Evolutionary conservation across 306 rosid genomes (phyloP), one percentile per base, ranked within the genome.

Genomic region (Astragalus membranaceus): DNA sequence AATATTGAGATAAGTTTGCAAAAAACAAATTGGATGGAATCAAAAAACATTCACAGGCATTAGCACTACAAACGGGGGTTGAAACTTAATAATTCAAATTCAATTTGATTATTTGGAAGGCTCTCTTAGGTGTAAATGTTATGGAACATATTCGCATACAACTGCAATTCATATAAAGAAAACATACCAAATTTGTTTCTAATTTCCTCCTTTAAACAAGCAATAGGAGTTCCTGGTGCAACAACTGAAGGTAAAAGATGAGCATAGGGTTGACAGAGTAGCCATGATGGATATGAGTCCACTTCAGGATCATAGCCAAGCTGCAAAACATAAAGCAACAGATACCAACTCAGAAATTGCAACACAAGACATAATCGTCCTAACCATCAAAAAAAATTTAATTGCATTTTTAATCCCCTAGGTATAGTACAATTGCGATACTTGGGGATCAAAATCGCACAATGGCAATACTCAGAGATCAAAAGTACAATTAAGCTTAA

Each of bases 271-370:
- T 88, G 98, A 68, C 68, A 82, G 8, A 85, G 84, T 71, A 93
- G 79, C 98, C 98, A 93, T 16, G 85, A 69, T 58, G 98, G 96
- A 75, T 90, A 90, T 17, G 98, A 78, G 10, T 88, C 98, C 54
- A 81, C 72, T 79, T 83, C 96, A 52, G 98, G 96, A 88, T 93
- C 98, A 78, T 93, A 92, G 53, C 98, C 98, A 65, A 90, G 96
- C 98, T 92, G 82, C 43, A 75, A 64, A 74, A 77, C 64, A 77
- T 37, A 42, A 74, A 67, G 70, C 39, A 37, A 69, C 0, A 29
- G 70, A 60, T 29, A 15, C 48, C 17, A 15, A 44, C 32, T 14
- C 2, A 9, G 12, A 57, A 26, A 37, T 13, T 44, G 52, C 48
- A 50, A 32, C 7, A 62, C n/a, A 17, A 17, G 56, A 44, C 53